Percentiles rank a stretch among this genome's conserved stretches.
These are phyloP conservation scores for Oligophagozyma castellii DNA, from an alignment of 1,139 yeast species.

Conservation along the genomic window DNA sequence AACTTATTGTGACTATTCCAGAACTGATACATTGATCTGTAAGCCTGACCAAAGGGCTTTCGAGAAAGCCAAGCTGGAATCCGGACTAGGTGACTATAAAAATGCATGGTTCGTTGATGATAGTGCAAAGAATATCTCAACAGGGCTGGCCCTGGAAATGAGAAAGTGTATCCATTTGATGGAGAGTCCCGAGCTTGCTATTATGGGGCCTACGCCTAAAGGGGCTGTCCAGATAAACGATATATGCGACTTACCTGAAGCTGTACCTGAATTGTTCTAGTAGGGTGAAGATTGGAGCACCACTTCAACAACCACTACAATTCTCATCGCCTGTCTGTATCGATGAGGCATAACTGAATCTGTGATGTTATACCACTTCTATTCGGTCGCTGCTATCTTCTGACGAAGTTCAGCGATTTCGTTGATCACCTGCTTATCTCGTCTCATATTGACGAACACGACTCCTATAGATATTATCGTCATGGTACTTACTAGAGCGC, in stretches of 20 bases:
- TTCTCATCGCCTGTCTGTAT: too few relatives aligned
- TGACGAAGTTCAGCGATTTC: too few relatives aligned
- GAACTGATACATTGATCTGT: constrained; percentile 50
- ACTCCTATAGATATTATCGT: not conserved
- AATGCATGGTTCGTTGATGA: constrained; percentile 75
- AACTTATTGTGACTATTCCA: constrained; percentile 74
- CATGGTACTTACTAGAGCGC: not conserved
- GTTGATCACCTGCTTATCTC: too few relatives aligned
- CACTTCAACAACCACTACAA: too few relatives aligned
- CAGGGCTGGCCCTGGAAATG: constrained; percentile 32
- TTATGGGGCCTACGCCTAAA: constrained; percentile 25
- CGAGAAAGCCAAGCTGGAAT: constrained; percentile 42
- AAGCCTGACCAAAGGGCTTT: constrained; percentile 66
- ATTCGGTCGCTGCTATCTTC: too few relatives aligned
- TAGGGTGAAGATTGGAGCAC: too few relatives aligned
- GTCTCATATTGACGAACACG: not conserved
- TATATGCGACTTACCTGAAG: constrained; percentile 33
- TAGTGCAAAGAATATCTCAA: constrained; percentile 46
- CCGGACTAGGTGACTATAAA: constrained; percentile 39
- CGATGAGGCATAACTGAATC: too few relatives aligned
- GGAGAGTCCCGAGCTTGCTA: constrained; percentile 21
- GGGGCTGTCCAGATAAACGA: constrained; percentile 33
- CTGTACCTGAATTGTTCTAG: constrained; percentile 35
- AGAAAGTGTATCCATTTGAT: constrained; percentile 28
- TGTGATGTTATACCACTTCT: too few relatives aligned